Percentiles rank a stretch among this genome's conserved stretches.
These are phyloP conservation scores for Ajuga reptans DNA, from an alignment of 305 asterid species.

Conservation along the genomic window DNA sequence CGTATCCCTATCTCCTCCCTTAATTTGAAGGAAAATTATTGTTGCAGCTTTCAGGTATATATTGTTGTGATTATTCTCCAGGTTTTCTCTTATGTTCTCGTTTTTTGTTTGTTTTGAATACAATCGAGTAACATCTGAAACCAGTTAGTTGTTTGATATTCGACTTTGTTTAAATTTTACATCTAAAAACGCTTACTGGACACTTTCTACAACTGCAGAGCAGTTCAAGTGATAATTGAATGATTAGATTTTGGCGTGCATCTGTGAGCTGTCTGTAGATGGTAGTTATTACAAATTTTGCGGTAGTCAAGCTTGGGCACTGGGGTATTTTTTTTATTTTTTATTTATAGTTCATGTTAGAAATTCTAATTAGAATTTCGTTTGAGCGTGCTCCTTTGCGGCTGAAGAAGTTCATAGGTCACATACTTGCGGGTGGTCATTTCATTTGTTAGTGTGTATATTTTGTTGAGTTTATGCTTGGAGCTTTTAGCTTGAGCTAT, in stretches of 20 bases:
- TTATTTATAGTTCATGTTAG: not conserved
- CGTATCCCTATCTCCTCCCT: not conserved
- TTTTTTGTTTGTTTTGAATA: not conserved
- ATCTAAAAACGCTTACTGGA: not conserved
- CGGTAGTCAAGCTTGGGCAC: not conserved
- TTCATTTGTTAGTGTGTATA: not conserved
- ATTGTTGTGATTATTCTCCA: not conserved
- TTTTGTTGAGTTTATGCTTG: not conserved
- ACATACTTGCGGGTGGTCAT: not conserved
- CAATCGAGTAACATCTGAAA: not conserved
- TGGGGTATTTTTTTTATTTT: not conserved
- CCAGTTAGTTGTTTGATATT: not conserved
- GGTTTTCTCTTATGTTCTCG: not conserved
- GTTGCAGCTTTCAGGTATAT: constrained; percentile 16
- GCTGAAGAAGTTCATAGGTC: not conserved
- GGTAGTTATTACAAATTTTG: not conserved
- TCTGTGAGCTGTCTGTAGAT: not conserved
- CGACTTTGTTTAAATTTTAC: not conserved
- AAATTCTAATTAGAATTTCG: not conserved
- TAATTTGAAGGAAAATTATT: not conserved
- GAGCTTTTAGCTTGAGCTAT: not conserved
- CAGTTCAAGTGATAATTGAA: not conserved
- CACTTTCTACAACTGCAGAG: not conserved
- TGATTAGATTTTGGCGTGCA: not conserved
- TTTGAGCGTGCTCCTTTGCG: not conserved